These are phyloP conservation scores for Millerozyma miso DNA, from an alignment of 805 yeast species.

Conservation along the genomic window DNA sequence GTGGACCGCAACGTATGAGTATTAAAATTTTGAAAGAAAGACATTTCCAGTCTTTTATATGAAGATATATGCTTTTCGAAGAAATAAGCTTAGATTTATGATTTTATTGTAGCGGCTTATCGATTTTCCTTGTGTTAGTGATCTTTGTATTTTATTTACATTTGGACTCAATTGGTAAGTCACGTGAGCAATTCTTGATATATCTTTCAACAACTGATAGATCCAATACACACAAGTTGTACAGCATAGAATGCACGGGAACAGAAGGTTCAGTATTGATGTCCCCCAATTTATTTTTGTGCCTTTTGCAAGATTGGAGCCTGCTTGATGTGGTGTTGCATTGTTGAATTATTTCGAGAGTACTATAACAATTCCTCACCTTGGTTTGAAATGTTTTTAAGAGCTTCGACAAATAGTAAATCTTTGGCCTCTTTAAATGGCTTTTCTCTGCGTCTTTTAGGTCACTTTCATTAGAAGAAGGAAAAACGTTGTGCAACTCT, in stretches of 20 bases:
- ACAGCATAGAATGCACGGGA: conserved; percentile 3
- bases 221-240: conserved; percentile 1
- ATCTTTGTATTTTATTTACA: conserved; percentile 5
- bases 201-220: conserved; percentile 1
- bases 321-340: conserved; percentile 1
- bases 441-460: background rate
- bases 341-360: conserved; percentile 7
- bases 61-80: background rate
- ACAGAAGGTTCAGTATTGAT: background rate
- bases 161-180: background rate
- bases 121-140: conserved; percentile 1
- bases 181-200: conserved; percentile 1
- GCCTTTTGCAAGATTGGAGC: conserved; percentile 3
- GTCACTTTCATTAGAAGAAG: background rate
- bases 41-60: no score
- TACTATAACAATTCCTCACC: background rate
- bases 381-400: background rate
- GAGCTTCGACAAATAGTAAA: background rate
- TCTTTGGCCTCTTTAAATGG: background rate
- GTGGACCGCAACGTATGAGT: conserved; percentile 40
- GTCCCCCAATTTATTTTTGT: background rate
- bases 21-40: conserved; percentile 42
- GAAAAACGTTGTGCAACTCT: background rate
- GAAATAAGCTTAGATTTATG: background rate
- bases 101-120: background rate